Conservation (phyloP, 371 early-diverging fungal genomes). For the Dentiscutata heterogama region DNA sequence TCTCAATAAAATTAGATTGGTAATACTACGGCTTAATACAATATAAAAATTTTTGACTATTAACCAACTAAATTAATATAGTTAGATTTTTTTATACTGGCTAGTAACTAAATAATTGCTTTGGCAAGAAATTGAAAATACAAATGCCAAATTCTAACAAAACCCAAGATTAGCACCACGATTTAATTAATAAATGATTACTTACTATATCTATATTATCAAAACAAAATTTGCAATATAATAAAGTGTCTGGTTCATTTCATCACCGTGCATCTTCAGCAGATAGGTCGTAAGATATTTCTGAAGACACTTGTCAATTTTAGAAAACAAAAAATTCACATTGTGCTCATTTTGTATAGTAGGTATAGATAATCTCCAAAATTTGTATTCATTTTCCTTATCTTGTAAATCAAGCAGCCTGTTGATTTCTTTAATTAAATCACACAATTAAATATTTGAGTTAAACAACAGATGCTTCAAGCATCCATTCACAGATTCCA, state of each 20-base stretch:
- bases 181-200: not conserved
- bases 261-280: not conserved
- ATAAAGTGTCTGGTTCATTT: not conserved
- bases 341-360: not conserved
- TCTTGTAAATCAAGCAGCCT: not conserved
- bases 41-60: too few relatives aligned
- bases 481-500: conserved; percentile 3
- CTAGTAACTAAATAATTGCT: too few relatives aligned
- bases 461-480: not conserved
- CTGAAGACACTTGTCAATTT: not conserved
- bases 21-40: too few relatives aligned
- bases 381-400: not conserved
- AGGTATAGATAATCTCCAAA: not conserved
- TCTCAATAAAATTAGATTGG: too few relatives aligned
- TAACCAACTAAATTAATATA: too few relatives aligned
- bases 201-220: not conserved
- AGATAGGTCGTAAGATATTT: not conserved
- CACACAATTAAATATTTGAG: not conserved
- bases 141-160: too few relatives aligned
- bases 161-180: too few relatives aligned
- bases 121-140: too few relatives aligned
- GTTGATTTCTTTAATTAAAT: not conserved
- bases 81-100: too few relatives aligned
- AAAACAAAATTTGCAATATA: not conserved
- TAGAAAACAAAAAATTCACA: not conserved